Base-by-base conservation (phyloP, 768 basidiomycete species). In the Phylloporus scabripes region DNA sequence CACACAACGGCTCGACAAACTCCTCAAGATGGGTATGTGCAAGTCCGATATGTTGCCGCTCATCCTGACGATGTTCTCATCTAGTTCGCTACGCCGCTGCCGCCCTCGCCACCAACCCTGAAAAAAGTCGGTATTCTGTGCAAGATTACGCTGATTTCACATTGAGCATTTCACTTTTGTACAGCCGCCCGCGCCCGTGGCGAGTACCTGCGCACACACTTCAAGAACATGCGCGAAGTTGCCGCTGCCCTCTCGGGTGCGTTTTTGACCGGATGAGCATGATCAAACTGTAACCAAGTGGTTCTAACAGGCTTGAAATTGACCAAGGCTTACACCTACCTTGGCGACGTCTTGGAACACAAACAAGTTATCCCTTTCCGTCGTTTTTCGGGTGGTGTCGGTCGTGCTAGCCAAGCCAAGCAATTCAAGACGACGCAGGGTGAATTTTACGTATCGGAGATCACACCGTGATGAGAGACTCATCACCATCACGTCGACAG, bases 171-270 rank as follows among this genome's bases (percentile, higher is more conserved):
- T 36, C 39, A 12, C 32, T 29, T 50, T 52, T 56, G 42, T 68
- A 33, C 69, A 95, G 92, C 89, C 70, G 84, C 94, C 64, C 87
- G 82, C 66, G 87, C 94, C 51, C 87, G 88, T 64, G 93, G 93
- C 63, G 92, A 95, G 77, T 93, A 97, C 80, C 83, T 96, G 66
- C 90, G 94, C 63, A 98, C 96, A 42, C 95, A 97, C 78, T 99
- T 96, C 85, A 99, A 99, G 87, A 99, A 98, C 82, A 98, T 96
- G 92, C 85, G 91, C 56, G 96, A 99, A 74, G 96, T 98, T 49
- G 94, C 90, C 45, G 95, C 95, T 57, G 92, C 89, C 58, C 77
- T 97, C 56, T 81, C 85, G 57, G 94, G 93, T 92, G 57, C 63
- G 78, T 71, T 36, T n/a, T 36, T 28, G 33, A 50, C 51, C 18